A percentile compares a stretch with the other conserved stretches of the same genome.
Conservation (phyloP, 148 eudicot species). For the Amaranthus hypochondriacus region DNA sequence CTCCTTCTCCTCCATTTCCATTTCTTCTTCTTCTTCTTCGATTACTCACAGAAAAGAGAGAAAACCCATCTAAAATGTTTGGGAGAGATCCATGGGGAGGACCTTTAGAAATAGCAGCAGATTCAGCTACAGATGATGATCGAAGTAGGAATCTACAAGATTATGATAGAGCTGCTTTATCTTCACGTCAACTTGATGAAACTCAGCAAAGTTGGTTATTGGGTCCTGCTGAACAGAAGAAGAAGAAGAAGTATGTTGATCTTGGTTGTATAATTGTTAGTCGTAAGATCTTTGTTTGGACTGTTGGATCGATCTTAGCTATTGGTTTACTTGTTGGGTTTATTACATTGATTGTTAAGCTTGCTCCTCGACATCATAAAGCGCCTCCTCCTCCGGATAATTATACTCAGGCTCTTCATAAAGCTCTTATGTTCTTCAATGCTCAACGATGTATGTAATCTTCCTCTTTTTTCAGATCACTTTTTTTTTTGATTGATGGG, state of each 20-base stretch:
- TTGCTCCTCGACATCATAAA: constrained; percentile 56
- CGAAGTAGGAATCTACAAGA: constrained; percentile 82
- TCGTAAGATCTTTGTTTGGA: constrained; percentile 76
- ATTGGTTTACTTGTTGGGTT: constrained; percentile 53
- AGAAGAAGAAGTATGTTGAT: constrained; percentile 89
- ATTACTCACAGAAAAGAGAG: not conserved
- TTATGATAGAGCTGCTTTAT: constrained; percentile 75
- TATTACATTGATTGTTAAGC: constrained; percentile 61
- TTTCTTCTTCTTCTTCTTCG: not conserved
- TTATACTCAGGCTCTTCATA: constrained; percentile 67
- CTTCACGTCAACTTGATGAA: constrained; percentile 63
- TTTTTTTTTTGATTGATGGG: not conserved
- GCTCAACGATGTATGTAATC: constrained; percentile 66
- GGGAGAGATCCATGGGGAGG: constrained; percentile 99
- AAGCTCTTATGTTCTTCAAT: constrained; percentile 95
- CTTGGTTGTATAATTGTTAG: constrained; percentile 81
- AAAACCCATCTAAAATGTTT: constrained; percentile 19
- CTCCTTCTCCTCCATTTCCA: not conserved
- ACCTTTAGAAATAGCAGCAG: constrained; percentile 76
- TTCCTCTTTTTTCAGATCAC: not conserved
- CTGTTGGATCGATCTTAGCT: constrained; percentile 56
- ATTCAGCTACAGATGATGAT: constrained; percentile 92
- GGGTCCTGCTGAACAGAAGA: constrained; percentile 83
- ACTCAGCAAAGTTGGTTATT: constrained; percentile 98
- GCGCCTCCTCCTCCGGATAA: constrained; percentile 65